Evolutionary conservation across 2,329 filamentous ascomycete species (phyloP), one percentile per base, ranked within the genome.

Genomic region (Colletotrichum simmondsii): DNA sequence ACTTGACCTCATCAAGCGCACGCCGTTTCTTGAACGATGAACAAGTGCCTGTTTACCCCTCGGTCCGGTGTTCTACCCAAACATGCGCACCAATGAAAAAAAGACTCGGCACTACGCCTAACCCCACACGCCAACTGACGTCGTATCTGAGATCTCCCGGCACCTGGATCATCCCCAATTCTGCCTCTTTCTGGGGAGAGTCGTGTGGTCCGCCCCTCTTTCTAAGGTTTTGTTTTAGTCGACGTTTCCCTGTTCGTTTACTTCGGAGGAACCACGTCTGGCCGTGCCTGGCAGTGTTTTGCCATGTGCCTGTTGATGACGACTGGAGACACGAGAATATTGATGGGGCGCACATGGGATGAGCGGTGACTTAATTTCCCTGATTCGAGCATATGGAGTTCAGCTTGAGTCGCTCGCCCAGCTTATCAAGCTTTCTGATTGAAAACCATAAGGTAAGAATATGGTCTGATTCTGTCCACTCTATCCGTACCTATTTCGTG

Each of bases 21-120:
- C 42, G 19, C 26, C 19, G 11, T 14, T 32, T 22, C 11, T 57
- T 57, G 37, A 16, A 52, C 7, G 5, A 52, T 30, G 6, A 19
- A 42, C 14, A 19, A 42, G 37, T 19, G 19, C 37, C 19, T 42
- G 16, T 19, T 42, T 42, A 11, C 22, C 3, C 57, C 49, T 68
- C 68, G 57, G 57, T 30, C 28, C 57, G 56, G n/a, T n/a, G 11
- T 7, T 26, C 30, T 12, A 19, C 26, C 26, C 8, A 71, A 49
- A 54, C 59, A 72, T 72, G 60, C 66, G 70, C 66, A 32, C 65
- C 66, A 72, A 72, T 72, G 32, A 68, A 35, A 22, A 19, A 22
- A 14, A 11, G 30, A 19, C 46, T 24, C 11, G 26, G 32, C 28
- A 64, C 22, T 12, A 53, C 54, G 67, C 22, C 28, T 30, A 30